Percentiles rank a stretch among this genome's conserved stretches.
These are phyloP conservation scores for Barbatosphaeria neglecta DNA, from an alignment of 495 filamentous ascomycete species.

Conservation along the genomic window DNA sequence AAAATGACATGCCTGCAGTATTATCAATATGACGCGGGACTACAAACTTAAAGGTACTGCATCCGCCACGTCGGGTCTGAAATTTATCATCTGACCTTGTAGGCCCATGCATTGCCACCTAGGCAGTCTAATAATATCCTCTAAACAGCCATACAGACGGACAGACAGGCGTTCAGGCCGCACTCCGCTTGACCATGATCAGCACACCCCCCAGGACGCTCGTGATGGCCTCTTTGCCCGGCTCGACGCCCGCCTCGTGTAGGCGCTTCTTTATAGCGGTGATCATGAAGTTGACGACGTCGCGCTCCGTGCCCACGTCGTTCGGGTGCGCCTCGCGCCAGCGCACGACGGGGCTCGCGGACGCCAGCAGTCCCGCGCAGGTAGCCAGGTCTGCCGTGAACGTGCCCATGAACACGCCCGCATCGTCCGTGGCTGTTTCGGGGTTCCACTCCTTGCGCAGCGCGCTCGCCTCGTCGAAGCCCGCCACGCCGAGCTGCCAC, in stretches of 20 bases:
- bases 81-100: too few relatives aligned
- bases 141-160: too few relatives aligned
- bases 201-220: slow-evolving; percentile 1
- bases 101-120: too few relatives aligned
- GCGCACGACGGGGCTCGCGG: slow-evolving; percentile 29
- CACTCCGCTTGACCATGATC: slow-evolving; percentile 7
- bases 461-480: slow-evolving; percentile 28
- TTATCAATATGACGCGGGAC: too few relatives aligned
- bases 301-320: slow-evolving; percentile 7
- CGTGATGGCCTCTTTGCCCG: slow-evolving; percentile 1
- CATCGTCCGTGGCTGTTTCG: slow-evolving; percentile 10
- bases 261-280: slow-evolving; percentile 1
- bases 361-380: slow-evolving; percentile 18
- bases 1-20: too few relatives aligned
- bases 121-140: too few relatives aligned
- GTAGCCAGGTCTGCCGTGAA: slow-evolving; percentile 4
- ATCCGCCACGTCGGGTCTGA: too few relatives aligned
- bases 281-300: slow-evolving; percentile 5
- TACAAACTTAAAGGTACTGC: too few relatives aligned
- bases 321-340: slow-evolving; percentile 37
- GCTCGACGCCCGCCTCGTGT: slow-evolving; percentile 2
- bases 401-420: slow-evolving; percentile 12
- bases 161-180: background rate
- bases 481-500: slow-evolving; percentile 24
- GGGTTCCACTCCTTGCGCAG: slow-evolving; percentile 22